Percentiles rank a stretch among this genome's conserved stretches.
Conservation (phyloP, 148 eudicot genomes). For the Rhododendron mucronatum region DNA sequence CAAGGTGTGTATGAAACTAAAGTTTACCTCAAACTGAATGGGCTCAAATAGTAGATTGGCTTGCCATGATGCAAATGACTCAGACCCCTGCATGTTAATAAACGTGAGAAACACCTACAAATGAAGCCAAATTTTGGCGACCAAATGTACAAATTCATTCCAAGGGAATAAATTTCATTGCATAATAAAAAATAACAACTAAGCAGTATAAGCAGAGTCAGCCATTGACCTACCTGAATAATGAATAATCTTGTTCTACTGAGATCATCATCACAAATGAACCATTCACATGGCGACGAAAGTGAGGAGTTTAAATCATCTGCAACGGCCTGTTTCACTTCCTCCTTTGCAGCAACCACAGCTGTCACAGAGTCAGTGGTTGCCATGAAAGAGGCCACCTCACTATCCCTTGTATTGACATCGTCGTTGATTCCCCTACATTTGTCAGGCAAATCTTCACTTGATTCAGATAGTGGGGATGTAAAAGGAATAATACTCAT, state of each 20-base stretch:
- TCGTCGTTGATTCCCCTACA: conserved; percentile 5
- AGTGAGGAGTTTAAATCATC: conserved; percentile 78
- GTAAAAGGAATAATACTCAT: conserved; percentile 54
- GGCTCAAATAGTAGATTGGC: conserved; percentile 98
- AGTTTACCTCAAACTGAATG: conserved; percentile 71
- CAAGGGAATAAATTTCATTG: not conserved
- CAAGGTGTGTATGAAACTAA: not conserved
- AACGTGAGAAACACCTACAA: conserved; percentile 1
- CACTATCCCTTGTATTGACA: conserved; percentile 31
- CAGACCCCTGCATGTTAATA: conserved; percentile 61
- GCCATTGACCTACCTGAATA: conserved; percentile 57
- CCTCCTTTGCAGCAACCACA: conserved; percentile 97
- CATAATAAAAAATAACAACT: not conserved
- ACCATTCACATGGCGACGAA: conserved; percentile 95
- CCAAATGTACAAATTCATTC: not conserved
- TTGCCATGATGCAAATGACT: conserved; percentile 91
- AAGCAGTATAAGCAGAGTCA: not conserved
- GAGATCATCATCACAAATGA: conserved; percentile 81
- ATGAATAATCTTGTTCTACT: conserved; percentile 74
- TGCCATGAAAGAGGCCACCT: conserved; percentile 83
- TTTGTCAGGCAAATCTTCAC: conserved; percentile 15
- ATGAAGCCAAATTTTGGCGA: not conserved
- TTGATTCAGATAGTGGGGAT: conserved; percentile 33
- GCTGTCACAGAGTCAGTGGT: conserved; percentile 86
- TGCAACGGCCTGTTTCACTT: conserved; percentile 95